These are phyloP conservation scores for Oryza coarctata DNA, from an alignment of 176 grass and related monocot species.

Conservation along the genomic window DNA sequence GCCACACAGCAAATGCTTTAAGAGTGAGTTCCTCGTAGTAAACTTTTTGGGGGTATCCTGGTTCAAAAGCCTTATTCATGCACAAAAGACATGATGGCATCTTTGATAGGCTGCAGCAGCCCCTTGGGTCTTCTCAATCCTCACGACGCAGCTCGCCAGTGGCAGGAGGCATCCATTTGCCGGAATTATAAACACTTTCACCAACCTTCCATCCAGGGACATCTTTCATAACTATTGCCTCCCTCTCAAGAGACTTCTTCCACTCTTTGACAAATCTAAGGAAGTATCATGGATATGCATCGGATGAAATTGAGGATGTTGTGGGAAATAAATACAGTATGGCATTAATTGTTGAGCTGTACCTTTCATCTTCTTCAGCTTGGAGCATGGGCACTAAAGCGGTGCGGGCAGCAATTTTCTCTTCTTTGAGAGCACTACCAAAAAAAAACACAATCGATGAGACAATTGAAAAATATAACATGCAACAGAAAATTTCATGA, in stretches of 20 bases:
- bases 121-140: conserved; percentile 56
- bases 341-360: neutral
- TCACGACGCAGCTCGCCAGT: conserved; percentile 88
- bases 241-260: conserved; percentile 90
- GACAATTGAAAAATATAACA: neutral
- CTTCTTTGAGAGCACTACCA: conserved; percentile 80
- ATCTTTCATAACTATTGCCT: conserved; percentile 89
- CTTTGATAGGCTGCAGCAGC: neutral
- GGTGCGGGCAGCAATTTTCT: conserved; percentile 93
- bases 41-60: conserved; percentile 4
- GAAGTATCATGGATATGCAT: neutral
- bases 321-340: neutral
- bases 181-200: conserved; percentile 80
- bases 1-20: neutral
- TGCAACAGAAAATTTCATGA: neutral
- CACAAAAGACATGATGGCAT: conserved; percentile 11
- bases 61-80: conserved; percentile 42
- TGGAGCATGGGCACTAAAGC: conserved; percentile 90
- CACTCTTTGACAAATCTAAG: conserved; percentile 94
- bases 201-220: conserved; percentile 99
- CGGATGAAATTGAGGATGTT: neutral
- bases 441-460: conserved; percentile 1
- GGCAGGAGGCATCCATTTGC: conserved; percentile 92
- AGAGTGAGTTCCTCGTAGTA: neutral
- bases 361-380: conserved; percentile 99